Evolutionary conservation across 306 rosid genomes (phyloP), one percentile per base, ranked within the genome.

Genomic region (Potentilla sterilis): DNA sequence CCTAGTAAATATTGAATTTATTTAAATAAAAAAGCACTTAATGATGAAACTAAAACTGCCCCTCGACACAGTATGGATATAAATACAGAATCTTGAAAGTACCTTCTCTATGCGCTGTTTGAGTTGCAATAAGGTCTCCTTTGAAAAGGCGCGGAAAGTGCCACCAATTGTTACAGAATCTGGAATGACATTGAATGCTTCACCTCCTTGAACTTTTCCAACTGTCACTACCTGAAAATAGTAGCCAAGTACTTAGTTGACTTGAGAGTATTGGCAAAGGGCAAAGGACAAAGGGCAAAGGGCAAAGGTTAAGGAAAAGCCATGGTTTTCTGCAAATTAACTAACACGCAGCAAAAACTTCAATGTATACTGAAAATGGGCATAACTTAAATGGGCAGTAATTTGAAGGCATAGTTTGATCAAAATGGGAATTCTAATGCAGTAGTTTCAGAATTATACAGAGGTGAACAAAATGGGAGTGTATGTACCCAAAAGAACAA

Each of bases 91-190:
- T n/a, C 12, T 24, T 15, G 16, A 57, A 58, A 10, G 64, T 80
- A 92, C 98, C 96, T 92, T 78, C 78, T 86, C 79, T 79, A 95
- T 88, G 12, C 93, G 88, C 42, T 76, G 84, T 74, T 69, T 82
- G 42, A 92, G 87, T 69, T 84, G 88, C 62, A 66, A 3, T n/a
- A 92, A 73, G 77, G 83, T 87, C 69, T 87, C 78, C 76, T 64
- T 79, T 40, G 89, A 80, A 73, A 95, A 86, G 70, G 91, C 91
- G 57, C 93, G 87, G 83, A 95, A 90, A 49, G 97, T 92, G 81
- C 97, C 97, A 24, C 97, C 97, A 76, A 95, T 86, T 21, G 87
- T 84, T 71, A 95, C 97, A 72, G 88, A 92, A 76, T 95, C 97
- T 44, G 96, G 97, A 84, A 95, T 95, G 63, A 95, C 92, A 76